phyloP scores from a whole-genome alignment of 306 rosid species.

The Begonia peltatifolia region DNA sequence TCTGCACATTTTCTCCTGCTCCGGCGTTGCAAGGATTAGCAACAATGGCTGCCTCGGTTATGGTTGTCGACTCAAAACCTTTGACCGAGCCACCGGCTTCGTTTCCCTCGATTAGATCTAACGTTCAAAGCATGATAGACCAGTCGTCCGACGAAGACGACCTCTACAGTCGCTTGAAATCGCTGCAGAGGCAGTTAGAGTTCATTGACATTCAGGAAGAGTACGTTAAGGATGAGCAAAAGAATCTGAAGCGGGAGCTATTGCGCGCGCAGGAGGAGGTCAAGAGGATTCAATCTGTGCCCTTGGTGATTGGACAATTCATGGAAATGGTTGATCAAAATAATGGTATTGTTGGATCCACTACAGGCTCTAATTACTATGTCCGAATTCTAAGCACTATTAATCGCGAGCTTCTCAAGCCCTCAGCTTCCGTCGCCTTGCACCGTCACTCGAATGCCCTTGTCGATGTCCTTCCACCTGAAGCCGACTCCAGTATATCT shows the following conservation, averaged over 20 bases:
- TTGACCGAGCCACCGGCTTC: conserved; percentile 51
- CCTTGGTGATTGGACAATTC: conserved; percentile 91
- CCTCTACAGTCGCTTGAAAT: conserved; percentile 67
- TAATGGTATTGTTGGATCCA: conserved; percentile 95
- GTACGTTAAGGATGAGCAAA: conserved; percentile 84
- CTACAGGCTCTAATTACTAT: conserved; percentile 92
- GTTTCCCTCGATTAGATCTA: conserved; percentile 39
- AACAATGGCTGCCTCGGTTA: conserved; percentile 62
- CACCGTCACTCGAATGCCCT: conserved; percentile 98
- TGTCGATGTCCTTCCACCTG: conserved; percentile 94
- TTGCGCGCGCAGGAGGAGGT: conserved; percentile 97
- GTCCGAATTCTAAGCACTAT: conserved; percentile 90
- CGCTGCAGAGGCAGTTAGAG: conserved; percentile 72
- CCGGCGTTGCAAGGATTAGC: not conserved
- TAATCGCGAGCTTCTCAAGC: conserved; percentile 83
- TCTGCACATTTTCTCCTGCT: too few relatives aligned
- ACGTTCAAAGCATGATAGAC: conserved; percentile 29
- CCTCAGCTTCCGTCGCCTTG: conserved; percentile 87
- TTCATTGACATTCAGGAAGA: conserved; percentile 92
- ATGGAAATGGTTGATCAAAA: conserved; percentile 98
- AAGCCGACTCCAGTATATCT: conserved; percentile 94
- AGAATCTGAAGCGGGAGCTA: conserved; percentile 91
- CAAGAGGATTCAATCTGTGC: conserved; percentile 95
- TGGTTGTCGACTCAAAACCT: conserved; percentile 65
- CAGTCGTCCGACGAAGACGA: conserved; percentile 55